Percentiles rank a stretch among this genome's conserved stretches.
Conservation (phyloP, 352 stramenopile species). For the Phytophthora megakarya region DNA sequence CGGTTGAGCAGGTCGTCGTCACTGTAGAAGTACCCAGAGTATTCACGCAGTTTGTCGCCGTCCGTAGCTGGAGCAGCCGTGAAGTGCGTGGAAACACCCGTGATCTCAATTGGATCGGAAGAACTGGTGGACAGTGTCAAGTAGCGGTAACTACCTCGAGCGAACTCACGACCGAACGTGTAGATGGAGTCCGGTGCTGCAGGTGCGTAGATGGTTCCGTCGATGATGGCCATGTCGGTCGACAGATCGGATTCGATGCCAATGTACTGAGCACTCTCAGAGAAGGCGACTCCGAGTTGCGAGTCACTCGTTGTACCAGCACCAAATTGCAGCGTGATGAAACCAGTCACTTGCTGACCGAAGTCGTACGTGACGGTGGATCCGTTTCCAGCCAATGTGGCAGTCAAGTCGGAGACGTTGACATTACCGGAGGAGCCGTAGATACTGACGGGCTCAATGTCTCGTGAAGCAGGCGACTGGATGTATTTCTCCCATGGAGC, state of each 20-base stretch:
- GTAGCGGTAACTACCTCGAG: slow-evolving; percentile 41
- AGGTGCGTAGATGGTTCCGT: slow-evolving; percentile 45
- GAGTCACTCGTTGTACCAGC: slow-evolving; percentile 22
- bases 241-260: slow-evolving; percentile 41
- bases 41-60: slow-evolving; percentile 35
- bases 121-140: slow-evolving; percentile 36
- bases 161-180: slow-evolving; percentile 43
- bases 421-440: slow-evolving; percentile 19
- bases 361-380: slow-evolving; percentile 48
- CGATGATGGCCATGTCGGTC: slow-evolving; percentile 39
- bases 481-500: slow-evolving; percentile 30
- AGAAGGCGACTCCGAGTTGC: slow-evolving; percentile 38
- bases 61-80: slow-evolving; percentile 33
- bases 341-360: slow-evolving; percentile 35
- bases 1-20: slow-evolving; percentile 50
- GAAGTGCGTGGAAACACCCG: slow-evolving; percentile 38
- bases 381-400: slow-evolving; percentile 36
- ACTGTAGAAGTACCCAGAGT: slow-evolving; percentile 46
- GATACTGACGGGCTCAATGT: slow-evolving; percentile 25
- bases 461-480: slow-evolving; percentile 23
- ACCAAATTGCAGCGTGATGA: slow-evolving; percentile 39
- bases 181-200: slow-evolving; percentile 28
- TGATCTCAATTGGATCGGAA: slow-evolving; percentile 28
- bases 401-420: slow-evolving; percentile 21
- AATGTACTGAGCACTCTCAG: slow-evolving; percentile 39